Percentiles rank a stretch among this genome's conserved stretches.
These are phyloP conservation scores for Exserohilum turcica DNA, from an alignment of 2,329 filamentous ascomycete species.

Conservation along the genomic window DNA sequence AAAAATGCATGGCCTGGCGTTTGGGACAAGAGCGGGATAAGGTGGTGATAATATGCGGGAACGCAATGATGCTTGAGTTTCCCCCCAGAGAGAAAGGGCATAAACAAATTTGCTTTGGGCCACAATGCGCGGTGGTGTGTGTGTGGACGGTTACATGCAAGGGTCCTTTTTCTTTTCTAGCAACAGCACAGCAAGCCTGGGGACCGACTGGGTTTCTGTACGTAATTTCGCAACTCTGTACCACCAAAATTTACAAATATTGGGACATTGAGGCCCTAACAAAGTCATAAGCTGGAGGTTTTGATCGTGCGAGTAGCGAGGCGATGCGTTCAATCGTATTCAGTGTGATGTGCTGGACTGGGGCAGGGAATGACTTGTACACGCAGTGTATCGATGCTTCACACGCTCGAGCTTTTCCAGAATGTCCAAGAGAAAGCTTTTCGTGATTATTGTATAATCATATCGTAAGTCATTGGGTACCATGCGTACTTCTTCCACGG, in stretches of 20 bases:
- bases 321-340: background rate
- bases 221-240: conserved; percentile 26
- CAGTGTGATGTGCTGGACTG: too few relatives aligned
- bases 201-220: conserved; percentile 18
- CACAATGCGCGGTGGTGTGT: background rate
- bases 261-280: conserved; percentile 17
- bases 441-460: too few relatives aligned
- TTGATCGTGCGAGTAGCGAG: background rate
- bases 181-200: background rate
- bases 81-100: background rate
- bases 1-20: conserved; percentile 17
- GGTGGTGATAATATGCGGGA: conserved; percentile 1
- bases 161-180: background rate
- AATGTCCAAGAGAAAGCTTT: too few relatives aligned
- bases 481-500: too few relatives aligned
- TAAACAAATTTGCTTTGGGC: conserved; percentile 5
- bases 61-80: conserved; percentile 5
- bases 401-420: too few relatives aligned
- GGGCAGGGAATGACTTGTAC: too few relatives aligned
- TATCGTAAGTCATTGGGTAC: too few relatives aligned
- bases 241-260: conserved; percentile 29
- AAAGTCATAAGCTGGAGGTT: background rate
- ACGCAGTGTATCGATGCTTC: too few relatives aligned
- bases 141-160: background rate
- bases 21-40: conserved; percentile 5